Base-by-base conservation (phyloP, 192 early-diverging fungal genomes). In the Gaertneriomyces semiglobifer region DNA sequence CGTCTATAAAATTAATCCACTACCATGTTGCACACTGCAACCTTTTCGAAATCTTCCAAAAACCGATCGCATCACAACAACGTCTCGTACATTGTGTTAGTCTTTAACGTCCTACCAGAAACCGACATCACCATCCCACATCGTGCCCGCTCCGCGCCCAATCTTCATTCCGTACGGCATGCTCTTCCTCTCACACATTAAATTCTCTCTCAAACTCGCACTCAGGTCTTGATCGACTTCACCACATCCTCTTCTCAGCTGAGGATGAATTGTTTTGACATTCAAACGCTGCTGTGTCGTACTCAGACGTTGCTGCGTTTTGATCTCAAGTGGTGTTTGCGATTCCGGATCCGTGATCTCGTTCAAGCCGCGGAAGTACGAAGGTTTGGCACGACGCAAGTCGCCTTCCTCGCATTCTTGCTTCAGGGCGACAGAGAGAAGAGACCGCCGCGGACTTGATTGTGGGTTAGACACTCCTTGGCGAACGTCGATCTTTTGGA, bases 201-300 rank as follows among this genome's bases (percentile, higher is more conserved):
- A 40, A 53, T 64, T 71, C 41, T 71, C 62, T 4, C 62, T 20
- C 12, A 71, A 50, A 11, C 18, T 38, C 44, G 63, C 53, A 16
- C 62, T 56, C 44, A 71, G 20, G 63, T 20, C 10, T 16, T 10
- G 14, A 4, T 14, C n/a, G 11, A 39, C 11, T 55, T 10, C n/a
- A 4, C 19, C 40, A 41, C 25, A 41, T 58, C n/a, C 56, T n/a
- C 12, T 25, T n/a, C 12, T 25, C 25, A 33, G 25, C 25, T 33
- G 25, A 33, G 25, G 25, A 18, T 6, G 7, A 8, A 7, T 18
- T 48, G 25, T n/a, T 41, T 39, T 53, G 62, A 48, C 68, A 47
- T 46, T 65, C 11, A 70, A 44, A 16, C 68, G 39, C 41, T 63
- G 63, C 18, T 68, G 66, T n/a, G 66, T 60, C 5, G 66, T 48